A percentile compares a stretch with the other conserved stretches of the same genome.
Conservation (phyloP, 1,139 yeast genomes). For the Geotrichum phurueaensis region DNA sequence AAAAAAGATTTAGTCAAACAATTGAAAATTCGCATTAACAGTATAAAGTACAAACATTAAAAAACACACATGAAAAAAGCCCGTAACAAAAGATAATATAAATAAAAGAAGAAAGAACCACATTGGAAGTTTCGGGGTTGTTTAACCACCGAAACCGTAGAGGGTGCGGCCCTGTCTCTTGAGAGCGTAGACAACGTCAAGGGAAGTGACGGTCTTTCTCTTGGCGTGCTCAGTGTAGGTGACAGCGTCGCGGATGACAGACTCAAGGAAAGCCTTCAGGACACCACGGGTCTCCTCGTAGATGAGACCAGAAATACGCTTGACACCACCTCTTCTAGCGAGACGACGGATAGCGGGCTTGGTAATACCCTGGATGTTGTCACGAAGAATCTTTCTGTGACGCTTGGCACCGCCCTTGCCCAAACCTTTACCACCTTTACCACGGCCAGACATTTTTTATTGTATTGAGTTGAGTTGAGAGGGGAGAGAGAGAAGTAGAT, state of each 20-base stretch:
- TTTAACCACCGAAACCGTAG: conserved; percentile 99
- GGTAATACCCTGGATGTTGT: conserved; percentile 98
- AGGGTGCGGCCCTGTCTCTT: conserved; percentile 99
- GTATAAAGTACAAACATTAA: background rate
- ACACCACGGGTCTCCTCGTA: conserved; percentile 99
- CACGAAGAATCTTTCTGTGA: conserved; percentile 99
- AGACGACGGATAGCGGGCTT: conserved; percentile 99
- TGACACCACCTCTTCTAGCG: conserved; percentile 99
- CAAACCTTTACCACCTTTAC: conserved; percentile 98
- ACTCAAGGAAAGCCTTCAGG: conserved; percentile 90
- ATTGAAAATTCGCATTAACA: background rate
- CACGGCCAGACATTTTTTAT: conserved; percentile 91
- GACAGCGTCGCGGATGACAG: conserved; percentile 97
- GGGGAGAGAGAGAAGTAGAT: background rate
- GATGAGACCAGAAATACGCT: conserved; percentile 97
- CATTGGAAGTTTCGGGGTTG: background rate
- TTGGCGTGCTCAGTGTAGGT: conserved; percentile 99
- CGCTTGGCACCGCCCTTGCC: conserved; percentile 99
- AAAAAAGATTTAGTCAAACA: background rate
- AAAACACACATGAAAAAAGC: background rate
- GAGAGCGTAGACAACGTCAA: conserved; percentile 97
- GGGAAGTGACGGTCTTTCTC: conserved; percentile 99
- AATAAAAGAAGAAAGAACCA: background rate
- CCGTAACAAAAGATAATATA: background rate
- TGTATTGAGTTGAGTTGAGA: background rate